Conservation (phyloP, 345 rosid genomes). For the Stellera chamaejasme region DNA sequence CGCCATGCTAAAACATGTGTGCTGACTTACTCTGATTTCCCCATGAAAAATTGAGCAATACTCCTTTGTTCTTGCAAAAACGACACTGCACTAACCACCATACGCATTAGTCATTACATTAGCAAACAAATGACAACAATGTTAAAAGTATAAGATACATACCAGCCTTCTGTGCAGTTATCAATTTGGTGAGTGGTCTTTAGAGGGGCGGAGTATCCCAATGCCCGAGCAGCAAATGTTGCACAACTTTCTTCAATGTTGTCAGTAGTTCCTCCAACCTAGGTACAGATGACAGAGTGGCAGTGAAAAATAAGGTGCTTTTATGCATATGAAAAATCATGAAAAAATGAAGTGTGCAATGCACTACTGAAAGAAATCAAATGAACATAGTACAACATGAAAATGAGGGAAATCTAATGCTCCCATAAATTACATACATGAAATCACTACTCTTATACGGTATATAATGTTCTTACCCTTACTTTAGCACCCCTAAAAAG, state of each 20-base stretch:
- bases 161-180: slow-evolving; percentile 98
- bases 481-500: no score
- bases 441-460: no score
- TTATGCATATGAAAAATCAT: background rate
- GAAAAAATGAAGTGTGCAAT: slow-evolving; percentile 1
- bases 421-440: no score
- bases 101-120: slow-evolving; percentile 14
- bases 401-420: background rate
- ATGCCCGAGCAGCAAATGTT: slow-evolving; percentile 72
- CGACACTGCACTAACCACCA: slow-evolving; percentile 42
- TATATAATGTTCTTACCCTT: no score
- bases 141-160: slow-evolving; percentile 7
- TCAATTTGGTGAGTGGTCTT: slow-evolving; percentile 93
- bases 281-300: slow-evolving; percentile 5
- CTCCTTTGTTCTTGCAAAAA: slow-evolving; percentile 69
- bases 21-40: slow-evolving; percentile 56
- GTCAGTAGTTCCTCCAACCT: slow-evolving; percentile 95
- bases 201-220: slow-evolving; percentile 52
- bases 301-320: background rate
- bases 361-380: background rate
- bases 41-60: slow-evolving; percentile 78
- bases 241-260: slow-evolving; percentile 95
- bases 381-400: no score
- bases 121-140: slow-evolving; percentile 4
- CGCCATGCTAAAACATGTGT: background rate